phyloP scores from a whole-genome alignment of 306 rosid genomes.

The Elaeagnus macrophylla region DNA sequence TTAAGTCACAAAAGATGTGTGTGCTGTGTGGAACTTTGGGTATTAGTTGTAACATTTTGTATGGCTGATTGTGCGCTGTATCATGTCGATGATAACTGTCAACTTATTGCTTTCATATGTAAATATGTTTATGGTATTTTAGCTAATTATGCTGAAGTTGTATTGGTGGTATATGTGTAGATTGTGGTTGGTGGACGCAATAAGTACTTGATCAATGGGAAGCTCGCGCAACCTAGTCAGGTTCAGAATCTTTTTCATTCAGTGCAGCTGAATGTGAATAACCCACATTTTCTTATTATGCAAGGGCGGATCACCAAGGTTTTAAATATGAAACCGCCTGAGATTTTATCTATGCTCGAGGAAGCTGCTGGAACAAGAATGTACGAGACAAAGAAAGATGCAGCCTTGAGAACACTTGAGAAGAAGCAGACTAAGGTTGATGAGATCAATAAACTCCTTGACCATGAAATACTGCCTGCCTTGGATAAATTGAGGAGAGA shows the following conservation, averaged over 20 bases:
- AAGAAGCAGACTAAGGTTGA: slow-evolving; percentile 98
- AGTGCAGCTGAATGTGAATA: slow-evolving; percentile 92
- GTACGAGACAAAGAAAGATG: slow-evolving; percentile 97
- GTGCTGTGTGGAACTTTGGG: no score
- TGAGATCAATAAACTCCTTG: slow-evolving; percentile 93
- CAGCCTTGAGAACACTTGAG: slow-evolving; percentile 93
- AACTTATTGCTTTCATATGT: no score
- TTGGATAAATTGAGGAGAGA: slow-evolving; percentile 92
- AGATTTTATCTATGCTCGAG: slow-evolving; percentile 95
- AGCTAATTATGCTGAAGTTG: background rate
- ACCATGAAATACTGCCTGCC: slow-evolving; percentile 92
- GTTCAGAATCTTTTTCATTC: slow-evolving; percentile 96
- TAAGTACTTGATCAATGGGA: slow-evolving; percentile 87
- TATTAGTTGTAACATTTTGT: background rate
- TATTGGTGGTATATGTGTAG: slow-evolving; percentile 46
- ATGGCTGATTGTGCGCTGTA: background rate
- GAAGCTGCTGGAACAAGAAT: slow-evolving; percentile 99
- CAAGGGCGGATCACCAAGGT: slow-evolving; percentile 99
- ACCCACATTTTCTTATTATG: slow-evolving; percentile 95
- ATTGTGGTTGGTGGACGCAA: slow-evolving; percentile 98
- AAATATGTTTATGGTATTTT: background rate
- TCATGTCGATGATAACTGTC: background rate
- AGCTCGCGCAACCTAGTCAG: slow-evolving; percentile 96
- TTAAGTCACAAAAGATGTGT: no score
- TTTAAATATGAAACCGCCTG: slow-evolving; percentile 93